Evolutionary conservation across 495 filamentous ascomycete genomes (phyloP).

Genomic region (Tuber aestivum): DNA sequence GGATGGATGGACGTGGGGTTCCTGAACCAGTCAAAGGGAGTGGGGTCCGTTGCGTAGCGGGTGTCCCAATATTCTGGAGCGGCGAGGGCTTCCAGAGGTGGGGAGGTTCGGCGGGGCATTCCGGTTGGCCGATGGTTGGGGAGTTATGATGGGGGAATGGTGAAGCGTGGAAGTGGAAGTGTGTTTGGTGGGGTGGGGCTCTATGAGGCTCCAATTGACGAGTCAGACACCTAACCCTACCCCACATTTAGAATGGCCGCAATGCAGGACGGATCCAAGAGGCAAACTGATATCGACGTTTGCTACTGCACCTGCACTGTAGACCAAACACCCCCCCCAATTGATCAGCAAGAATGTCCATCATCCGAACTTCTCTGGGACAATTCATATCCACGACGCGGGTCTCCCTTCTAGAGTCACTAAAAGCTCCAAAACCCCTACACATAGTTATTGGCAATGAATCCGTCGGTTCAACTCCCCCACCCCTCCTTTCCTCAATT

Average conservation of each 20-base stretch:
- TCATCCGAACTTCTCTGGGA: slow-evolving; percentile 25
- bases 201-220: background rate
- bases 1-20: slow-evolving; percentile 48
- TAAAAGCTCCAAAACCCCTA: slow-evolving; percentile 44
- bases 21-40: slow-evolving; percentile 52
- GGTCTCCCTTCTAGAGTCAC: slow-evolving; percentile 22
- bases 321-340: background rate
- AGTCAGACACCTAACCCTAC: background rate
- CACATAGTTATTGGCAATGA: slow-evolving; percentile 69
- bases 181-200: background rate
- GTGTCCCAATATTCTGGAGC: slow-evolving; percentile 52
- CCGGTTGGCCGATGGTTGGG: background rate
- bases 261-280: background rate
- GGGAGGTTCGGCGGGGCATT: background rate
- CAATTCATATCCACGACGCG: slow-evolving; percentile 34
- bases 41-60: slow-evolving; percentile 45
- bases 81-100: slow-evolving; percentile 41
- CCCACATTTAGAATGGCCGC: background rate
- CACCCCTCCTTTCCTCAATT: slow-evolving; percentile 19
- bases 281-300: background rate
- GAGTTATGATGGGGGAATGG: background rate
- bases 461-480: slow-evolving; percentile 54
- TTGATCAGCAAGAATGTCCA: slow-evolving; percentile 11
- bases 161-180: background rate
- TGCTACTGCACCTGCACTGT: background rate